phyloP scores from a whole-genome alignment of 2,329 filamentous ascomycete genomes.

The Stachybotrys chlorohalonatus region DNA sequence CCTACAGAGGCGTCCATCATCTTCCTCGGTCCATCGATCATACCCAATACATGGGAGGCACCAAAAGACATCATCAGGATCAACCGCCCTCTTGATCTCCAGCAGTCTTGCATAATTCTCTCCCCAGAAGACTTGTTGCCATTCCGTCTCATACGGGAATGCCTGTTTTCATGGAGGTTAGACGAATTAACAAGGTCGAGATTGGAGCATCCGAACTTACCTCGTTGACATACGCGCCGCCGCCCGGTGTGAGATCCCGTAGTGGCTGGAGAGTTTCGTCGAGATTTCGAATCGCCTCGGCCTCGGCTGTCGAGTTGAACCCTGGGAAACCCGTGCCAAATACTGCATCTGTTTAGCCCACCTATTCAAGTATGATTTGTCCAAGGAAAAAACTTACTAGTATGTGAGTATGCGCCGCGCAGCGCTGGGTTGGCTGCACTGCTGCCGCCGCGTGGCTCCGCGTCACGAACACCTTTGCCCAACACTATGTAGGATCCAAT shows the following conservation, averaged over 20 bases:
- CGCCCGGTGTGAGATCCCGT: background rate
- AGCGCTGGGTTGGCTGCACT: background rate
- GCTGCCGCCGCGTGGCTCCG: background rate
- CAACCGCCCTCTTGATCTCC: background rate
- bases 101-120: background rate
- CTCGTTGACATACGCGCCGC: background rate
- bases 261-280: background rate
- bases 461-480: background rate
- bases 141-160: background rate
- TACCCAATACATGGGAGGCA: background rate
- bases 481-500: background rate
- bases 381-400: background rate
- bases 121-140: background rate
- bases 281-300: background rate
- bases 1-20: background rate
- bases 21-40: background rate
- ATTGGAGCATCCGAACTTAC: background rate
- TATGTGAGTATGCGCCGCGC: background rate
- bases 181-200: background rate
- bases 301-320: background rate
- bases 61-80: constrained; percentile 1
- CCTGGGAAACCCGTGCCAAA: background rate
- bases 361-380: background rate
- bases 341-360: background rate
- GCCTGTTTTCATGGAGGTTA: background rate